Percentiles rank a stretch among this genome's conserved stretches.
Evolutionary conservation across 306 rosid genomes (phyloP).

Genomic region (Lupinus albus): DNA sequence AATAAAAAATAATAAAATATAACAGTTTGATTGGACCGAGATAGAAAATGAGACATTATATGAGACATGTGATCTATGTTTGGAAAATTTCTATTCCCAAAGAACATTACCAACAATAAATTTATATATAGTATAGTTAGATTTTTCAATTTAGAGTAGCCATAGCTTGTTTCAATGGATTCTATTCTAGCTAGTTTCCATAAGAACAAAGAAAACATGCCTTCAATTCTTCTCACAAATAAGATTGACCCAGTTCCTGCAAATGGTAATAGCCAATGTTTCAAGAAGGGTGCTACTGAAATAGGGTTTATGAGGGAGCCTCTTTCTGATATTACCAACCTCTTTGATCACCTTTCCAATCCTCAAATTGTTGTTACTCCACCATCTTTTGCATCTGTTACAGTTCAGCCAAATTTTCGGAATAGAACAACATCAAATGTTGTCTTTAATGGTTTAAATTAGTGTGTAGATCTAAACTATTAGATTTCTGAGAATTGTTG

Average conservation of each 20-base stretch:
- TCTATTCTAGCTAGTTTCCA: neutral
- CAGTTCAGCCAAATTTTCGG: too few relatives aligned
- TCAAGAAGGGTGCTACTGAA: constrained; percentile 17
- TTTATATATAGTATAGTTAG: neutral
- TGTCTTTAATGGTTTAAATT: neutral
- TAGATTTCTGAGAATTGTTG: neutral
- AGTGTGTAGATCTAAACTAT: too few relatives aligned
- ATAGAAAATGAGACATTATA: too few relatives aligned
- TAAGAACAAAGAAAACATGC: constrained; percentile 38
- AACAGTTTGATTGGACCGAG: too few relatives aligned
- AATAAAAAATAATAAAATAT: too few relatives aligned
- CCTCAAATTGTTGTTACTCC: neutral
- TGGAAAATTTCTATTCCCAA: too few relatives aligned
- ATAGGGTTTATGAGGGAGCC: constrained; percentile 37
- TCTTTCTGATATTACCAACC: constrained; percentile 44
- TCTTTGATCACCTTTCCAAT: neutral
- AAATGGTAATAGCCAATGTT: neutral
- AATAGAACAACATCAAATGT: neutral
- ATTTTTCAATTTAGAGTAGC: neutral
- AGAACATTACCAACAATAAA: neutral
- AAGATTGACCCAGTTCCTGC: constrained; percentile 10
- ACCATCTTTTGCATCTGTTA: too few relatives aligned
- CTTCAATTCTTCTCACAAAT: constrained; percentile 8
- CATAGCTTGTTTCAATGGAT: constrained; percentile 22
- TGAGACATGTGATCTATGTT: too few relatives aligned